Evolutionary conservation across 169 alveolate species (phyloP).

Genomic region (Plasmodium fragile): DNA sequence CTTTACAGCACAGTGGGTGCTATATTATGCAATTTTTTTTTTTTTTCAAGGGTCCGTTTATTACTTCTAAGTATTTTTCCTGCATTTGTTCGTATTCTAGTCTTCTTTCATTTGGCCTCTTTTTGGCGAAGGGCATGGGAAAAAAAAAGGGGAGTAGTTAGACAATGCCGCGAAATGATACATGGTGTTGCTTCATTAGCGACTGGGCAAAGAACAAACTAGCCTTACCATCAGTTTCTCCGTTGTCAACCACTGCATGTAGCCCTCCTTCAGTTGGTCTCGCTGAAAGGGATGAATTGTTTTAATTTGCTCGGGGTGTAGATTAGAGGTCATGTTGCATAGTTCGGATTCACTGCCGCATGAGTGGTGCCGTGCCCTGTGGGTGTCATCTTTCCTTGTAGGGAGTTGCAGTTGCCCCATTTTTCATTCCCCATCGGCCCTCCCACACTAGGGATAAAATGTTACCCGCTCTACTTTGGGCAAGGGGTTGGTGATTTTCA

Average conservation of each 20-base stretch:
- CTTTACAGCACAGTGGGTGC: neutral
- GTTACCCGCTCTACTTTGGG: conserved; percentile 48
- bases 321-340: neutral
- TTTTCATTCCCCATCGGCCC: neutral
- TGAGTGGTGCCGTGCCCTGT: neutral
- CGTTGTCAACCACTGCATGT: conserved; percentile 58
- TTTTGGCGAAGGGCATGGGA: neutral
- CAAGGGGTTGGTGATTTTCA: conserved; percentile 27
- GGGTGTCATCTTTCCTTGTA: neutral
- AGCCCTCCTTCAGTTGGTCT: conserved; percentile 24
- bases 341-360: neutral
- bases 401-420: neutral
- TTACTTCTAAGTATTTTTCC: conserved; percentile 59
- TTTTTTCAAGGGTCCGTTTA: neutral
- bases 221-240: conserved; percentile 54
- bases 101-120: conserved; percentile 68
- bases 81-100: conserved; percentile 59
- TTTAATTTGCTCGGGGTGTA: neutral
- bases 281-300: conserved; percentile 13
- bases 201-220: neutral
- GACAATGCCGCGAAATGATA: neutral
- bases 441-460: neutral
- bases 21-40: conserved; percentile 2
- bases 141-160: neutral
- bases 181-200: neutral